Evolutionary conservation across 371 early-diverging fungal genomes (phyloP).

Genomic region (Mortierella sp.): DNA sequence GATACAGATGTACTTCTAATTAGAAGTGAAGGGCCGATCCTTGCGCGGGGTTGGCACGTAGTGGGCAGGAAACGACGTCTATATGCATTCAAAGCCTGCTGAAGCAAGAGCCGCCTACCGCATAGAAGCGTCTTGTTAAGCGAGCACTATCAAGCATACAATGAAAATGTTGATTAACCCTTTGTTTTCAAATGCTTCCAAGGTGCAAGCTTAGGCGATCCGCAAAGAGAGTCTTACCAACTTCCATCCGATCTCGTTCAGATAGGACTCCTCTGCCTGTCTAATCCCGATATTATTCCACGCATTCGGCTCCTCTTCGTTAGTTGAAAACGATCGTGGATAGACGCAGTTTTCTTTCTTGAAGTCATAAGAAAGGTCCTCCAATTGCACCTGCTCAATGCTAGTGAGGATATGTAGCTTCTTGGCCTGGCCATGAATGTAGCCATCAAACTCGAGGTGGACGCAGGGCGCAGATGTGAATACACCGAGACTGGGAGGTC

Average conservation of each 20-base stretch:
- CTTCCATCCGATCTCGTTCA: slow-evolving; percentile 53
- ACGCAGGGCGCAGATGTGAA: background rate
- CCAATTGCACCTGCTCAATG: slow-evolving; percentile 16
- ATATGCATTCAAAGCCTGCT: slow-evolving; percentile 51
- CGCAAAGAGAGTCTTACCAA: slow-evolving; percentile 46
- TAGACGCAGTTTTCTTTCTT: slow-evolving; percentile 42
- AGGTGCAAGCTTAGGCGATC: too few relatives aligned
- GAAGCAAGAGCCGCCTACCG: slow-evolving; percentile 35
- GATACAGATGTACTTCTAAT: slow-evolving; percentile 10
- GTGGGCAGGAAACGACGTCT: slow-evolving; percentile 37
- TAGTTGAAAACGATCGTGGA: slow-evolving; percentile 29
- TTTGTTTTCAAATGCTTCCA: too few relatives aligned
- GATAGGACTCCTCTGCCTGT: slow-evolving; percentile 40
- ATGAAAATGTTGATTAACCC: too few relatives aligned
- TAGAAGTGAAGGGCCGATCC: slow-evolving; percentile 20
- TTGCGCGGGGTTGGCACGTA: slow-evolving; percentile 40
- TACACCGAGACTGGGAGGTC: slow-evolving; percentile 13
- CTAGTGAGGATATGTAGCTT: slow-evolving; percentile 1
- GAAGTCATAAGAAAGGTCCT: slow-evolving; percentile 23
- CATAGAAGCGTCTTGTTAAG: slow-evolving; percentile 18
- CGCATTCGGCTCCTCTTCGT: slow-evolving; percentile 1
- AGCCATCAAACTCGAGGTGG: slow-evolving; percentile 33
- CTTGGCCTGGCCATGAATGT: slow-evolving; percentile 16
- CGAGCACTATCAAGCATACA: slow-evolving; percentile 14
- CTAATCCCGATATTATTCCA: slow-evolving; percentile 27